These are phyloP conservation scores for Encephalitozoon romaleae DNA, from an alignment of 371 early-diverging fungal genomes.

Conservation along the genomic window DNA sequence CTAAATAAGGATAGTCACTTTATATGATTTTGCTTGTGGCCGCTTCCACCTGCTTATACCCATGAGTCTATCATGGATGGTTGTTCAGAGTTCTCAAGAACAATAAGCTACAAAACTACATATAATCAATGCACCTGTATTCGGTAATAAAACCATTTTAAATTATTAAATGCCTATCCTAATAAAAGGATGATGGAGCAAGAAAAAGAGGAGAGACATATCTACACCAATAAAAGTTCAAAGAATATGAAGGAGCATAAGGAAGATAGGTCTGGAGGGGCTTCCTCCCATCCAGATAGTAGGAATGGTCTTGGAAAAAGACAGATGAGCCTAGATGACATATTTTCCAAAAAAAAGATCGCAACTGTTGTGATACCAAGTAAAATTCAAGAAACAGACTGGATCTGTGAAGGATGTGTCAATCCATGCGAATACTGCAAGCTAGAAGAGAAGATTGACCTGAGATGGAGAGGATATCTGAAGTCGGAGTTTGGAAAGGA, in stretches of 20 bases:
- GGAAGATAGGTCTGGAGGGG: not conserved
- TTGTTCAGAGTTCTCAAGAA: not conserved
- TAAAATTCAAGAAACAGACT: not conserved
- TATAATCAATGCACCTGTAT: not conserved
- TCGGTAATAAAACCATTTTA: not conserved
- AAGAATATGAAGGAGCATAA: not conserved
- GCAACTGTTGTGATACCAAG: not conserved
- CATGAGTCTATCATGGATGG: too few species aligned
- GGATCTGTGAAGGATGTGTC: not conserved
- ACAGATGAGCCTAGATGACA: not conserved
- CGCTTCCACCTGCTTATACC: not conserved
- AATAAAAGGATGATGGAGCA: not conserved
- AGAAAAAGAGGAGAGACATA: not conserved
- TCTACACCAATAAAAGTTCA: not conserved
- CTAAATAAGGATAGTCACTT: not conserved
- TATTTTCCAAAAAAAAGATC: not conserved
- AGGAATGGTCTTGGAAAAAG: not conserved
- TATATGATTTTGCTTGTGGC: not conserved
- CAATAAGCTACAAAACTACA: not conserved
- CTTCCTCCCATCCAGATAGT: not conserved
- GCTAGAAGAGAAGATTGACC: conserved; percentile 3
- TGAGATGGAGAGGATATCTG: conserved; percentile 39
- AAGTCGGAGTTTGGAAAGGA: conserved; percentile 51
- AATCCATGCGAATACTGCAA: conserved; percentile 20
- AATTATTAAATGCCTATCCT: not conserved